phyloP scores from a whole-genome alignment of 441 rosid species.

The Brassica balearica region DNA sequence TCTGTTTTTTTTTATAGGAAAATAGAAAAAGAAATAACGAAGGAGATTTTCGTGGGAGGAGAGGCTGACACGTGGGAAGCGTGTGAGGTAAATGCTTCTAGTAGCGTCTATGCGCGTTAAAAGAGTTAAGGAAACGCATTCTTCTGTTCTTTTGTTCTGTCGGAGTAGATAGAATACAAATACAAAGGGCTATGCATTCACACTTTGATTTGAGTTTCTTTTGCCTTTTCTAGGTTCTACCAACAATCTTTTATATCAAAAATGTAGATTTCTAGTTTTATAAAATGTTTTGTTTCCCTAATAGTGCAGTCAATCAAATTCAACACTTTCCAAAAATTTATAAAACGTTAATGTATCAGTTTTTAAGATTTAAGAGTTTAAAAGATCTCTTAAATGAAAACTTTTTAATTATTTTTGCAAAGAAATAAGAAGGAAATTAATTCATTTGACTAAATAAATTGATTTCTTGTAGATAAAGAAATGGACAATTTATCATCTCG shows the following conservation, averaged over 20 bases:
- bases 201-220: conserved; percentile 10
- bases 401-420: background rate
- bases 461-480: background rate
- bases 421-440: background rate
- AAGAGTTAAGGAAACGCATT: background rate
- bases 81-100: conserved; percentile 37
- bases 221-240: background rate
- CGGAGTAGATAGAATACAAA: no score
- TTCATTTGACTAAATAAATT: background rate
- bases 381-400: background rate
- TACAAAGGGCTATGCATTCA: conserved; percentile 32
- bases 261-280: background rate
- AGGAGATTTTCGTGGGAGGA: conserved; percentile 41
- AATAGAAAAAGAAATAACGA: background rate
- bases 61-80: conserved; percentile 43
- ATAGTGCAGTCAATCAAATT: no score
- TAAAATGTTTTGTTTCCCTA: background rate
- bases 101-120: conserved; percentile 34
- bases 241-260: background rate
- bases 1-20: conserved; percentile 4
- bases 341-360: background rate
- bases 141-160: background rate
- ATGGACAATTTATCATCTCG: background rate
- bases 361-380: background rate
- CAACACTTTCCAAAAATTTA: no score